Percentiles rank a stretch among this genome's conserved stretches.
These are phyloP conservation scores for Penicillium expansum DNA, from an alignment of 2,329 filamentous ascomycete genomes.

Conservation along the genomic window DNA sequence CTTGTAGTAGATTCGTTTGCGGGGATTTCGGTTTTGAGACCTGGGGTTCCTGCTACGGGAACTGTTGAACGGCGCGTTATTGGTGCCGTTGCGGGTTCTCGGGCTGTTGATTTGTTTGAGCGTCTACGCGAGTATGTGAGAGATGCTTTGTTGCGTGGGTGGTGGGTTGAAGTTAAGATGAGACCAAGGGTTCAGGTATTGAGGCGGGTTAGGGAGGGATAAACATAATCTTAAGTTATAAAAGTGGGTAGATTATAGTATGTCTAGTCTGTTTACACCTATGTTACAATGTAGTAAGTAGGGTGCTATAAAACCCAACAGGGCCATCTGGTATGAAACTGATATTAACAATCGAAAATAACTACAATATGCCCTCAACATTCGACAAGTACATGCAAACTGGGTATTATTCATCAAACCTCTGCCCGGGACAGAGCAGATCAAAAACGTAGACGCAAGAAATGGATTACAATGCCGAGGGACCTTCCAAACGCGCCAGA, in stretches of 20 bases:
- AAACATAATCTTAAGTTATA: background rate
- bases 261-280: background rate
- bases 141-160: conserved; percentile 44
- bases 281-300: background rate
- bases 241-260: background rate
- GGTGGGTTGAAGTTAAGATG: conserved; percentile 56
- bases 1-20: conserved; percentile 52
- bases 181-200: conserved; percentile 55
- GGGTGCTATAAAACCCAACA: background rate
- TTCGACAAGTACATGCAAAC: conserved; percentile 15
- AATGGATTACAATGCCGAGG: conserved; percentile 12
- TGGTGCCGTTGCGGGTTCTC: conserved; percentile 34
- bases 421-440: conserved; percentile 2
- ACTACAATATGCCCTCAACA: conserved; percentile 6
- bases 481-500: conserved; percentile 58
- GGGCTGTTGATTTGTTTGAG: conserved; percentile 30
- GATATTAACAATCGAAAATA: conserved; percentile 5
- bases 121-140: conserved; percentile 26
- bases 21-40: conserved; percentile 49
- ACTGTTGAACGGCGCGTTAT: conserved; percentile 37
- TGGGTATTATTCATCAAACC: conserved; percentile 27
- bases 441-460: conserved; percentile 4
- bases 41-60: conserved; percentile 33
- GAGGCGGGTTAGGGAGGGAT: conserved; percentile 13
- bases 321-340: background rate